Percentiles rank a stretch among this genome's conserved stretches.
Evolutionary conservation across 2,329 filamentous ascomycete species (phyloP).

Genomic region (Hypoxylon sp.): DNA sequence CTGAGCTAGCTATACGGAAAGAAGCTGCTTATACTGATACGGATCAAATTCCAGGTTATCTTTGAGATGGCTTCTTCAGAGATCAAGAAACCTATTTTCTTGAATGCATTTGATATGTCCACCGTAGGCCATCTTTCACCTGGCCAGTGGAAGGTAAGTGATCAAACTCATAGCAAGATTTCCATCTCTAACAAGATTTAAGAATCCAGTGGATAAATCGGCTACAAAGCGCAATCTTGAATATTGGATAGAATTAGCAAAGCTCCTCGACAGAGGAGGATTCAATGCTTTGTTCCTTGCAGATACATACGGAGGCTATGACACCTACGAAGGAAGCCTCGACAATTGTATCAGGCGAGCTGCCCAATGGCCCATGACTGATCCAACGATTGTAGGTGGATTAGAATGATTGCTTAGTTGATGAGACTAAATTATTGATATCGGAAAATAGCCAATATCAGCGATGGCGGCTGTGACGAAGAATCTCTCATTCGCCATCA

Average conservation of each 20-base stretch:
- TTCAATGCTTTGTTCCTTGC: constrained; percentile 77
- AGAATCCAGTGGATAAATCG: constrained; percentile 74
- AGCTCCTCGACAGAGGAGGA: constrained; percentile 72
- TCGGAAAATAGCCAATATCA: constrained; percentile 66
- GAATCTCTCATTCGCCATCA: constrained; percentile 74
- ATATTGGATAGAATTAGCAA: constrained; percentile 76
- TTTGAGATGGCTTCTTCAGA: constrained; percentile 39
- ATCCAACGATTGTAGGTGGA: constrained; percentile 71
- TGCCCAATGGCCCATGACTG: constrained; percentile 76
- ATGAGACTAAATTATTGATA: neutral
- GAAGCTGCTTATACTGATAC: neutral
- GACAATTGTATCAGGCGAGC: constrained; percentile 74
- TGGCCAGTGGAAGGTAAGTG: constrained; percentile 75
- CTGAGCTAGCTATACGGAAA: neutral
- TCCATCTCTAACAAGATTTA: constrained; percentile 15
- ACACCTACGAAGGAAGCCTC: constrained; percentile 72
- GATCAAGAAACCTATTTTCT: constrained; percentile 68
- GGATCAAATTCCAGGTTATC: neutral
- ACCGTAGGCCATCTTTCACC: constrained; percentile 75
- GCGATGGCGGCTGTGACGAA: constrained; percentile 78
- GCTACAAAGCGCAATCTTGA: constrained; percentile 71
- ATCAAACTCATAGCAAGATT: neutral
- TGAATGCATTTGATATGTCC: constrained; percentile 78
- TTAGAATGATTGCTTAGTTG: neutral
- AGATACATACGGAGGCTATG: constrained; percentile 75